Evolutionary conservation across 179 eudicot species (phyloP).

Genomic region (Nepenthes alata): DNA sequence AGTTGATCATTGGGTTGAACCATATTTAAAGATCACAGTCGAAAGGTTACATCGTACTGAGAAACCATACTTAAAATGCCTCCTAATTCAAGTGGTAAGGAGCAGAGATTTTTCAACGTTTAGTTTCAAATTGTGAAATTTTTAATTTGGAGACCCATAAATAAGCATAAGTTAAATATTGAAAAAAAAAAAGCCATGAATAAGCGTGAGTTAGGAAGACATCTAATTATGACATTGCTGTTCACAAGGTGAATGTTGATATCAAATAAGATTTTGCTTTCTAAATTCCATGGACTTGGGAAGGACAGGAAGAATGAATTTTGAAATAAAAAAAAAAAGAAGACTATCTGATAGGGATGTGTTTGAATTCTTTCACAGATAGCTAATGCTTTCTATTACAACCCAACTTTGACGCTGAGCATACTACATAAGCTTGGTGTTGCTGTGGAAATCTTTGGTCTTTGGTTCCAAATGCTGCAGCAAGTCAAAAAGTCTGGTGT

Average conservation of each 20-base stretch:
- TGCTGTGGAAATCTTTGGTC: slow-evolving; percentile 67
- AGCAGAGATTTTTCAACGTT: neutral
- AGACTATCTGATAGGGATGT: neutral
- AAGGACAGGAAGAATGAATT: neutral
- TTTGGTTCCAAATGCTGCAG: slow-evolving; percentile 97
- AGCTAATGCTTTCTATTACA: slow-evolving; percentile 89
- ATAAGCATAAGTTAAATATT: too few species aligned
- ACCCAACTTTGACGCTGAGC: slow-evolving; percentile 61
- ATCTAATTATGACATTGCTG: neutral
- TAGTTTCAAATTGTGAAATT: neutral
- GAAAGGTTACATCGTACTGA: slow-evolving; percentile 75
- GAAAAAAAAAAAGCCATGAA: too few species aligned
- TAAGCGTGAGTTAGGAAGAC: too few species aligned
- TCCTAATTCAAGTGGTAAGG: slow-evolving; percentile 86
- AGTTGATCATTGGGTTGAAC: slow-evolving; percentile 97
- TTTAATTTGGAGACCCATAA: too few species aligned
- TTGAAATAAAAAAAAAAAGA: neutral
- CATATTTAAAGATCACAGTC: slow-evolving; percentile 62
- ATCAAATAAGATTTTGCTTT: too few species aligned
- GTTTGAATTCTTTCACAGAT: slow-evolving; percentile 33
- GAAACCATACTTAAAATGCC: slow-evolving; percentile 70
- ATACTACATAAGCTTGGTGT: slow-evolving; percentile 79
- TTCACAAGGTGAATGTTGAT: neutral
- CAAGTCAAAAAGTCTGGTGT: slow-evolving; percentile 77
- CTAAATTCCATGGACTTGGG: neutral